A percentile compares a stretch with the other conserved stretches of the same genome.
Evolutionary conservation across 257 asterid genomes (phyloP).

Genomic region (Nemophila menziesii): DNA sequence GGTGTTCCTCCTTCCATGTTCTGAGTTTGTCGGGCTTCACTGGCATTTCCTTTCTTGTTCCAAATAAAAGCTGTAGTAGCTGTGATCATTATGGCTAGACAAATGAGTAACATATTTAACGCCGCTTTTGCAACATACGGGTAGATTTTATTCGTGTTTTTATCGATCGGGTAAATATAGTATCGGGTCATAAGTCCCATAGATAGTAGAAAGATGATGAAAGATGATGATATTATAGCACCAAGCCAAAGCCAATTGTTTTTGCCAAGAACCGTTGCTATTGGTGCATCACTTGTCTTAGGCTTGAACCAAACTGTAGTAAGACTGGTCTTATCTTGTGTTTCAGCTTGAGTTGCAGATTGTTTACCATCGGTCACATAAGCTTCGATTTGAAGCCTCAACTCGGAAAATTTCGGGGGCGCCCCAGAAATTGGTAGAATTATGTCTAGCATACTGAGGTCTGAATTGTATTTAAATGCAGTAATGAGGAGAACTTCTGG

Average conservation of each 20-base stretch:
- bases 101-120: constrained; percentile 43
- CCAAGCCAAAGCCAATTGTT: constrained; percentile 57
- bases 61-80: constrained; percentile 60
- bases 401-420: constrained; percentile 22
- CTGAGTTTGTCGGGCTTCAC: constrained; percentile 42
- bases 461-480: constrained; percentile 55
- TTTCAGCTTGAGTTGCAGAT: constrained; percentile 6
- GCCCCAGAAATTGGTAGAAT: constrained; percentile 47
- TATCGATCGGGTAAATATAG: constrained; percentile 56
- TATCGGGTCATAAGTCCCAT: constrained; percentile 38
- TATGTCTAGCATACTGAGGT: constrained; percentile 57
- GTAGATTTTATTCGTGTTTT: constrained; percentile 35
- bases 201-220: constrained; percentile 43
- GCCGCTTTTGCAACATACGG: constrained; percentile 20
- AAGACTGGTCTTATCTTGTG: constrained; percentile 14
- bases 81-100: constrained; percentile 38
- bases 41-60: constrained; percentile 65
- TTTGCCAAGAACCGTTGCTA: constrained; percentile 43
- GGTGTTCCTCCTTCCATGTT: constrained; percentile 31
- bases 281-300: constrained; percentile 35
- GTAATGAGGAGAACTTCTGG: constrained; percentile 51
- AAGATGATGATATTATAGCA: constrained; percentile 47
- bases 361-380: constrained; percentile 53
- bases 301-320: constrained; percentile 53
- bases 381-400: constrained; percentile 47